Evolutionary conservation across 2,329 filamentous ascomycete genomes (phyloP), one percentile per base, ranked within the genome.

Genomic region (Chrysosporium keratinophilum): DNA sequence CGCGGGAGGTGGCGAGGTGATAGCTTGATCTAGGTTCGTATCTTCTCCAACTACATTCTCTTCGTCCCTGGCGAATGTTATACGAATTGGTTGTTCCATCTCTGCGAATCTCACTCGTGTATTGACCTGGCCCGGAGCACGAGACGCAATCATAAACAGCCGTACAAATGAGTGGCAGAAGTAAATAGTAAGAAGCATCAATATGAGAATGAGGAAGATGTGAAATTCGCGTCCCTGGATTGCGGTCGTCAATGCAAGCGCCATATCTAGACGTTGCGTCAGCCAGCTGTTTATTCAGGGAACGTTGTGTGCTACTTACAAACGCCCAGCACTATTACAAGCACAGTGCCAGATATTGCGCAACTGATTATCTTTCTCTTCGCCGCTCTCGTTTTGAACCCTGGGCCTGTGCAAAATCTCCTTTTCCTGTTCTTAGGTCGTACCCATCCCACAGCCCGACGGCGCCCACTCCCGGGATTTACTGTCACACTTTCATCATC

Each of bases 131-230:
- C 65, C 63, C 20, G 65, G 67, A 17, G 63, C 60, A 35, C 76
- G 77, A 52, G 82, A 69, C 12, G 84, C 69, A 46, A 85, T 68
- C 69, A 94, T 78, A 67, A 80, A 83, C 3, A 94, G 76, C 15
- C 86, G 82, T 54, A 93, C 79, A 14, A 93, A 71, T 41, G 83
- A 81, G 69, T 94, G 87, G 63, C 82, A 85, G 75, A 95, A 93
- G 70, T 94, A 82, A 59, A 91, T 80, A 1, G 84, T 83, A 34
- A 84, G 78, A 50, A 84, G 74, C 50, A 94, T 71, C 54, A 94
- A 83, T 59, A 90, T 76, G 51, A 95, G 76, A 54, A 95, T 83
- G 56, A 95, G 77, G 51, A 94, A 75, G 56, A 94, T 80, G 62
- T 88, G 86, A 63, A 94, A 84, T 67, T 88, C 85, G 65, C 80